A percentile compares a stretch with the other conserved stretches of the same genome.
phyloP scores from a whole-genome alignment of 2,329 filamentous ascomycete genomes.

The Lecanicillium sp. region DNA sequence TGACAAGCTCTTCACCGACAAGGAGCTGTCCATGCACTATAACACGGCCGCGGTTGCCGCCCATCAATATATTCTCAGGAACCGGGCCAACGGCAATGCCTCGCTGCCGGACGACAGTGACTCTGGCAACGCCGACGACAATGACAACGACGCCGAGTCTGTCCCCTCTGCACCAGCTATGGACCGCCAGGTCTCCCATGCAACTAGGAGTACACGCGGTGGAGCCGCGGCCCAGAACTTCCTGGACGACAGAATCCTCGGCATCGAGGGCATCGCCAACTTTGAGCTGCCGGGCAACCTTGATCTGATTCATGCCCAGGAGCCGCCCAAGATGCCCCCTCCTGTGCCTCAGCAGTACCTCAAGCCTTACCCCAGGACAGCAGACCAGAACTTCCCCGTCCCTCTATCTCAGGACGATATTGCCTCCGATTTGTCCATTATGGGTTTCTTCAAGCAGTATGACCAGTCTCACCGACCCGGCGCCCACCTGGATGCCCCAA shows the following conservation, averaged over 20 bases:
- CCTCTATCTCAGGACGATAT: constrained; percentile 44
- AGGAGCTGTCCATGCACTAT: constrained; percentile 59
- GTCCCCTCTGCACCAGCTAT: constrained; percentile 45
- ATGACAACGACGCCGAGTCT: constrained; percentile 40
- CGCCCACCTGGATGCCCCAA: constrained; percentile 46
- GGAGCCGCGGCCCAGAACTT: constrained; percentile 42
- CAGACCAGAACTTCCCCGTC: constrained; percentile 49
- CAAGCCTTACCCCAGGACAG: constrained; percentile 46
- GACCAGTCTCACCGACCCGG: constrained; percentile 45
- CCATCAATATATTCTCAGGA: constrained; percentile 53
- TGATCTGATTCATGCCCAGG: constrained; percentile 45
- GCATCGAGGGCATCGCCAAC: constrained; percentile 52
- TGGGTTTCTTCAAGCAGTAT: constrained; percentile 51
- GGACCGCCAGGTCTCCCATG: constrained; percentile 58
- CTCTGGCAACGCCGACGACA: constrained; percentile 42
- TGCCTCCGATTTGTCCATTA: constrained; percentile 47
- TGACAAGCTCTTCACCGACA: constrained; percentile 64
- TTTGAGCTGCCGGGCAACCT: constrained; percentile 53
- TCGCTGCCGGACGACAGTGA: constrained; percentile 47
- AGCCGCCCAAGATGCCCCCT: constrained; percentile 51
- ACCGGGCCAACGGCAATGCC: constrained; percentile 42
- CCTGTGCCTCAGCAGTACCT: constrained; percentile 50
- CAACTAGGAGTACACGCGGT: constrained; percentile 55
- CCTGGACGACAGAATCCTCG: constrained; percentile 49
- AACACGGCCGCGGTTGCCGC: constrained; percentile 55